Conservation (phyloP, 2,329 filamentous ascomycete genomes). For the Simplicillium aogashimaense region DNA sequence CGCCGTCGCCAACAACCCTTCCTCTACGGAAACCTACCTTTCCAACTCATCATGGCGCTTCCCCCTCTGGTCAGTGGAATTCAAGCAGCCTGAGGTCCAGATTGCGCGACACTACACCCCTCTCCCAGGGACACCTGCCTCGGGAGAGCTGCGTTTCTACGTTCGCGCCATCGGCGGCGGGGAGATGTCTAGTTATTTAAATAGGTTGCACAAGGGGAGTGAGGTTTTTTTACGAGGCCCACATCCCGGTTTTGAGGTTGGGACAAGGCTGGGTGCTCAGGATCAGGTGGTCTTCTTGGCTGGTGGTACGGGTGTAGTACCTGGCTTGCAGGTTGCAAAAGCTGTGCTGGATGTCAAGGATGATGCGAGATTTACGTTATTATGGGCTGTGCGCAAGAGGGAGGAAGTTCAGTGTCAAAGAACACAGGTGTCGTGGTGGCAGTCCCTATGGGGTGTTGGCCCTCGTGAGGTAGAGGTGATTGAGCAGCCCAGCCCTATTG, state of each 20-base stretch:
- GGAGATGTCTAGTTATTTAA: conserved; percentile 78
- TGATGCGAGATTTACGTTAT: conserved; percentile 46
- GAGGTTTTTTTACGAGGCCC: conserved; percentile 72
- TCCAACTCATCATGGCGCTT: conserved; percentile 20
- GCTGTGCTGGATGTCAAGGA: conserved; percentile 38
- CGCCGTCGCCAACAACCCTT: conserved; percentile 32
- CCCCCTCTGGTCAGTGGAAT: conserved; percentile 79
- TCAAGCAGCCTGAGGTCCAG: conserved; percentile 90
- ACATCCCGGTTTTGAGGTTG: conserved; percentile 53
- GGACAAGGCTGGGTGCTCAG: conserved; percentile 17
- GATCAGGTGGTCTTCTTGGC: conserved; percentile 69
- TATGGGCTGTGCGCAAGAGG: conserved; percentile 69
- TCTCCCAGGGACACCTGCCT: conserved; percentile 43
- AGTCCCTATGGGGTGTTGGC: conserved; percentile 11
- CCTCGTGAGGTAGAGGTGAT: conserved; percentile 10
- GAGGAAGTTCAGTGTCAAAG: conserved; percentile 33
- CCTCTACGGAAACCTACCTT: conserved; percentile 18
- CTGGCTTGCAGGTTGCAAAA: conserved; percentile 71
- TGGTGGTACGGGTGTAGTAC: conserved; percentile 86
- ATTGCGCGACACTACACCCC: conserved; percentile 90
- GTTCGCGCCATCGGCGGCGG: conserved; percentile 71
- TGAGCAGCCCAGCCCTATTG: conserved; percentile 35
- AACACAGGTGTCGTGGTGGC: conserved; percentile 13
- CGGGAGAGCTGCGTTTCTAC: conserved; percentile 54
- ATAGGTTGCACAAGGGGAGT: conserved; percentile 50